Conservation (phyloP, 2,329 filamentous ascomycete genomes). For the Catunica adiposa region DNA sequence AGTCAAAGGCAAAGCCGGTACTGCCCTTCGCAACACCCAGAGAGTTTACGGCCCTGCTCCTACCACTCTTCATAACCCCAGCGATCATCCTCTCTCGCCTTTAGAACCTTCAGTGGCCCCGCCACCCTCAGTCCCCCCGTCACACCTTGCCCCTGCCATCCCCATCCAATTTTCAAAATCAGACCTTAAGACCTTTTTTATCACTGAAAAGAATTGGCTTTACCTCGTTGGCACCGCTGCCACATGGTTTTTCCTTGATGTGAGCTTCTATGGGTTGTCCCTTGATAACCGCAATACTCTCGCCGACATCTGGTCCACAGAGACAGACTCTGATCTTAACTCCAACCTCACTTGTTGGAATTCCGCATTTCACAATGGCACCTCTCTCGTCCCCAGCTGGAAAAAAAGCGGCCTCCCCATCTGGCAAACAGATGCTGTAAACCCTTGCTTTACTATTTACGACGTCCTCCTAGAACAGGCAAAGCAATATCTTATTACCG, state of each 20-base stretch:
- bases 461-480: constrained; percentile 34
- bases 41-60: constrained; percentile 32
- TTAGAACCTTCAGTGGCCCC: background rate
- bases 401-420: constrained; percentile 24
- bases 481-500: constrained; percentile 35
- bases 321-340: constrained; percentile 21
- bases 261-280: constrained; percentile 41
- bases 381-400: constrained; percentile 30
- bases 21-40: constrained; percentile 43
- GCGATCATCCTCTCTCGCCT: background rate
- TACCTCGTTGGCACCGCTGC: constrained; percentile 30
- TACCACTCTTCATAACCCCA: background rate
- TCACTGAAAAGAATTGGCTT: constrained; percentile 30
- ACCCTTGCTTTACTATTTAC: constrained; percentile 36
- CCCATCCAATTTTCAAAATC: constrained; percentile 32
- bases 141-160: constrained; percentile 19
- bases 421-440: constrained; percentile 33
- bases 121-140: too few species aligned
- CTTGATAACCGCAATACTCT: constrained; percentile 30
- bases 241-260: constrained; percentile 38
- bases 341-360: constrained; percentile 30
- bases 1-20: constrained; percentile 43
- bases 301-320: constrained; percentile 28
- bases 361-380: constrained; percentile 27
- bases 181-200: constrained; percentile 34